These are phyloP conservation scores for Aureobasidium uvarum DNA, from an alignment of 2,329 filamentous ascomycete species.

Conservation along the genomic window DNA sequence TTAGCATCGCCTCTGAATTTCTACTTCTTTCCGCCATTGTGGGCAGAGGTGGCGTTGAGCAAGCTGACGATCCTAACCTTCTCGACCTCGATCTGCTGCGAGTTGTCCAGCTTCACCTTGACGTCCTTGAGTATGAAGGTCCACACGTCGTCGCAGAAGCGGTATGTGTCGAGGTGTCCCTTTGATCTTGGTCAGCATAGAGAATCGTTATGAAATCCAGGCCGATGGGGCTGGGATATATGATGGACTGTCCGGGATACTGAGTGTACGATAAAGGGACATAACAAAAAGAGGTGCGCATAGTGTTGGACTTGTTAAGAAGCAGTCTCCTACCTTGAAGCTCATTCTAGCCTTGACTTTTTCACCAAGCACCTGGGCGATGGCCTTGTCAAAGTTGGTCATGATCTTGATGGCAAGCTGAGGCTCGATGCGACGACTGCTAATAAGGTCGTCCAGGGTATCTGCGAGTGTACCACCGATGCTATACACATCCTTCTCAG, in stretches of 20 bases:
- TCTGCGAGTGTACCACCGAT: conserved; percentile 92
- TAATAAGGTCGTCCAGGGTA: conserved; percentile 95
- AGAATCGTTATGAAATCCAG: not conserved
- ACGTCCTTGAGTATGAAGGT: conserved; percentile 99
- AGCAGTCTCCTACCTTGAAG: conserved; percentile 16
- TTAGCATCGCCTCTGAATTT: not conserved
- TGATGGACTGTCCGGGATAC: not conserved
- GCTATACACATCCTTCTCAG: conserved; percentile 52
- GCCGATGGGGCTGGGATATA: too few species aligned
- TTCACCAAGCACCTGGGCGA: conserved; percentile 86
- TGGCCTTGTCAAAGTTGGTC: conserved; percentile 88
- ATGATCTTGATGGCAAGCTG: conserved; percentile 99
- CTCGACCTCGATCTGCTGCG: conserved; percentile 71
- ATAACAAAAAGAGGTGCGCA: not conserved
- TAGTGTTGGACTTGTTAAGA: not conserved
- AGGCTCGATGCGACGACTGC: conserved; percentile 89
- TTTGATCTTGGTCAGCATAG: conserved; percentile 40
- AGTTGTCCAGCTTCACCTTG: conserved; percentile 93
- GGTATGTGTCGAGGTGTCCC: conserved; percentile 97
- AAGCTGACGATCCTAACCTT: conserved; percentile 97
- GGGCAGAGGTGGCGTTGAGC: conserved; percentile 15
- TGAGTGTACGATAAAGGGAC: not conserved
- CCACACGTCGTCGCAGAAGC: conserved; percentile 99
- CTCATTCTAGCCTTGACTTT: conserved; percentile 84
- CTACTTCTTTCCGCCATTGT: conserved; percentile 17